Conservation (phyloP, 176 grass and related monocot genomes). For the Echinochloa phyllopogon region DNA sequence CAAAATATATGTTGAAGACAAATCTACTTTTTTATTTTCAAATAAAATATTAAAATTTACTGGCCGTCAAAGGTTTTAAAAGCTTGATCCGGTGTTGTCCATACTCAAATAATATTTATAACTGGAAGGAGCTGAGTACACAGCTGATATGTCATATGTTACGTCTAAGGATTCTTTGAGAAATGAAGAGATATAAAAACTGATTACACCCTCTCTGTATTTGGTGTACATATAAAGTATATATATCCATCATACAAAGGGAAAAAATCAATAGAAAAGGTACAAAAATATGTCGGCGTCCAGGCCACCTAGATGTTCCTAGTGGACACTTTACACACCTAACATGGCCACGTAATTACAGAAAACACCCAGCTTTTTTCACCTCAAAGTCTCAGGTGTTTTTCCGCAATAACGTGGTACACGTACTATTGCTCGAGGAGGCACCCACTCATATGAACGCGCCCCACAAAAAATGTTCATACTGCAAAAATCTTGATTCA, state of each 20-base stretch:
- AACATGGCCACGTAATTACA: slow-evolving; percentile 42
- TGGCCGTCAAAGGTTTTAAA: no score
- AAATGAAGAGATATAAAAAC: not conserved
- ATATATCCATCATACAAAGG: not conserved
- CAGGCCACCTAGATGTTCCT: not conserved
- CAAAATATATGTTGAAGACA: no score
- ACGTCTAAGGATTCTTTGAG: not conserved
- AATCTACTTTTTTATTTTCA: no score
- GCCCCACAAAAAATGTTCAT: slow-evolving; percentile 17
- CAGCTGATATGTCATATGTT: not conserved
- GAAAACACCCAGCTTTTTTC: slow-evolving; percentile 10
- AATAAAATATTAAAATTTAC: no score
- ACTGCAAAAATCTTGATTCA: slow-evolving; percentile 14
- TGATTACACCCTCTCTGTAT: not conserved
- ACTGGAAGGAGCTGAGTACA: not conserved
- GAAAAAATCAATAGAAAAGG: not conserved
- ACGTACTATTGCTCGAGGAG: not conserved
- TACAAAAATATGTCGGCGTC: slow-evolving; percentile 10
- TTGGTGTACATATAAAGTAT: not conserved
- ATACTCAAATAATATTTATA: not conserved
- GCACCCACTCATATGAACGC: slow-evolving; percentile 8
- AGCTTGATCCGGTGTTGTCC: no score
- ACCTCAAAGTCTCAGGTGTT: slow-evolving; percentile 34
- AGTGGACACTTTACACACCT: not conserved
- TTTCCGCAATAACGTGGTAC: slow-evolving; percentile 40